Conservation (phyloP, 768 basidiomycete species). For the Rhodotorula diobovata region DNA sequence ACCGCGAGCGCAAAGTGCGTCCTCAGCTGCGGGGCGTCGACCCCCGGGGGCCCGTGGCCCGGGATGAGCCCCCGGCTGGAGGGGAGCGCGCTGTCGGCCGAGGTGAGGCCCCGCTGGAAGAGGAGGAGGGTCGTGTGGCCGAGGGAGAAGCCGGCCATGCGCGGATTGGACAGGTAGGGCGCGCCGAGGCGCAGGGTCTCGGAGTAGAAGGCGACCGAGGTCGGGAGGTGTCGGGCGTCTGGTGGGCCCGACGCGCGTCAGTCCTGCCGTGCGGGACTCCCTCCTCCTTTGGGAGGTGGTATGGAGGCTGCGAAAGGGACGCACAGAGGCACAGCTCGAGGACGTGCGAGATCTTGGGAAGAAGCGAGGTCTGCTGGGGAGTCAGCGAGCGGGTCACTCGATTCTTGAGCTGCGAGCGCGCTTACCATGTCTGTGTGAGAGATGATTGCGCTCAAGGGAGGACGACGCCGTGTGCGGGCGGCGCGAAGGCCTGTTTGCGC, state of each 20-base stretch:
- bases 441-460: too few relatives aligned
- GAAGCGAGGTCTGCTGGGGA: neutral
- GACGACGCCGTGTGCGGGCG: too few relatives aligned
- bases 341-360: slow-evolving; percentile 31
- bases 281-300: accelerated
- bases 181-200: slow-evolving; percentile 15
- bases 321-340: slow-evolving; percentile 33
- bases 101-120: slow-evolving; percentile 27
- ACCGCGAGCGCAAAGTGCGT: slow-evolving; percentile 34
- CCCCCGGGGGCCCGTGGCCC: slow-evolving; percentile 5
- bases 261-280: neutral
- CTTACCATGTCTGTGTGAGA: too few relatives aligned
- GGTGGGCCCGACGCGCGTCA: neutral
- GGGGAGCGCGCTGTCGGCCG: neutral
- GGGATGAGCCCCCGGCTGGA: slow-evolving; percentile 7
- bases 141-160: slow-evolving; percentile 35
- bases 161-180: slow-evolving; percentile 8
- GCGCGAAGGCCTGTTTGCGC: too few relatives aligned
- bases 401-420: too few relatives aligned
- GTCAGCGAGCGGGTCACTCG: neutral
- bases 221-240: slow-evolving; percentile 21
- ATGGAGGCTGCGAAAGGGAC: neutral
- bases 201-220: slow-evolving; percentile 24
- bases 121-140: slow-evolving; percentile 11
- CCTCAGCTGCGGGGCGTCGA: neutral